These are phyloP conservation scores for Leccinum disarticulatum DNA, from an alignment of 768 basidiomycete genomes.

Conservation along the genomic window DNA sequence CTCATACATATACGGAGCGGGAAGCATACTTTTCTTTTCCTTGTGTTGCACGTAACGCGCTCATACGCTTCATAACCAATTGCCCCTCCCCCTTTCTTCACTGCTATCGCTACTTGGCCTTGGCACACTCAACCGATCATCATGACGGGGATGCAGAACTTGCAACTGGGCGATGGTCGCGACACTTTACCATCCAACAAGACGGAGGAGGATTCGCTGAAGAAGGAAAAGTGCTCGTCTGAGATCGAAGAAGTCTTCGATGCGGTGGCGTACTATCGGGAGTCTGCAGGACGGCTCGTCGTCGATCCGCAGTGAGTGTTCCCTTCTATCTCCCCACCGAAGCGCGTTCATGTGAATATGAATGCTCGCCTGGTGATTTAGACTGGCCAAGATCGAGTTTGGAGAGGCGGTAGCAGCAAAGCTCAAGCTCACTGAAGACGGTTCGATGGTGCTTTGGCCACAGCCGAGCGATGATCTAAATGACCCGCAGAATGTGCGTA, in stretches of 20 bases:
- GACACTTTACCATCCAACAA: neutral
- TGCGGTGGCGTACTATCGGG: conserved; percentile 47
- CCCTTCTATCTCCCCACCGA: neutral
- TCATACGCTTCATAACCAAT: neutral
- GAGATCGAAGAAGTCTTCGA: conserved; percentile 28
- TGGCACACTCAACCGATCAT: neutral
- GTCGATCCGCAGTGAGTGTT: conserved; percentile 56
- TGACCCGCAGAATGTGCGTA: conserved; percentile 54
- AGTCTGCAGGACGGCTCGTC: conserved; percentile 56
- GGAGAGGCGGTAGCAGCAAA: conserved; percentile 44
- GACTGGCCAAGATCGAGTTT: conserved; percentile 50
- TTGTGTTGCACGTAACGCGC: neutral
- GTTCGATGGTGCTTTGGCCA: conserved; percentile 54
- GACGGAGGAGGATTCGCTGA: conserved; percentile 4
- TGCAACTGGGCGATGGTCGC: neutral
- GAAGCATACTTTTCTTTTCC: neutral
- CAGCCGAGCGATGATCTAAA: conserved; percentile 50
- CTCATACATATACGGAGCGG: neutral
- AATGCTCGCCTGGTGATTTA: conserved; percentile 13
- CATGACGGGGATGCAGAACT: neutral
- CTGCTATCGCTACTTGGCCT: neutral
- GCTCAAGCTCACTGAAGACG: conserved; percentile 47
- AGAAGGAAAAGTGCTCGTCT: neutral
- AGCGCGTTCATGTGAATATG: neutral
- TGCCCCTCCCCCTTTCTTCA: neutral